Evolutionary conservation across 2,329 filamentous ascomycete species (phyloP), one percentile per base, ranked within the genome.

Genomic region (Karstenula rhodostoma): DNA sequence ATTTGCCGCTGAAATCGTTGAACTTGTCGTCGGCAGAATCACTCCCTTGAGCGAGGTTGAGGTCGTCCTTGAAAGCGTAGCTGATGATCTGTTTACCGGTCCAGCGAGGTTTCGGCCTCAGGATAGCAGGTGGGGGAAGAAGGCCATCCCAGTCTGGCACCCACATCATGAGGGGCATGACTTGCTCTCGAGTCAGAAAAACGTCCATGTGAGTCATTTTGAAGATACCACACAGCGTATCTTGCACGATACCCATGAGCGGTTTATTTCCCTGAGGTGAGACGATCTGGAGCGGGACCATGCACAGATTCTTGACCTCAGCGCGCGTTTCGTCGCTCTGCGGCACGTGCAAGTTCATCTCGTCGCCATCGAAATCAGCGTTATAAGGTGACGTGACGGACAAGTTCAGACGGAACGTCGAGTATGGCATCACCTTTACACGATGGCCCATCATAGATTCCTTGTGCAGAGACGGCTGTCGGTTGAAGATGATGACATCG

Each of bases 361-460:
- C 95, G 78, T 99, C 95, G 81, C 95, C 95, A 75, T 99, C 95
- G 81, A 99, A 99, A 91, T 99, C 95, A 71, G 95, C 95, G 82
- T 99, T 99, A 85, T 99, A 99, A 0, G 95, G 95, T 29, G 94
- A 96, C 0, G 96, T 99, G 74, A 99, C 95, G 0, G 95, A 99
- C 69, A 99, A 80, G 74, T 99, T 99, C 49, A 99, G 86, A 65
- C 95, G 90, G 84, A 99, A 99, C 1, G 95, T 99, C 6, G 95
- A 99, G 79, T 97, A 99, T 3, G 95, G 95, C 94, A 99, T 98
- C 62, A 99, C 95, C 62, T 90, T 90, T 65, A 99, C 95, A 71
- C 93, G 89, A 80, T 99, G 95, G 79, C 93, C 95, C 96, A 99
- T 99, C 95, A 99, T 99, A 62, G 95, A 99, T 77, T 99, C 95